Base-by-base conservation (phyloP, 1,284 basidiomycete genomes). In the Sporisorium reilianum region DNA sequence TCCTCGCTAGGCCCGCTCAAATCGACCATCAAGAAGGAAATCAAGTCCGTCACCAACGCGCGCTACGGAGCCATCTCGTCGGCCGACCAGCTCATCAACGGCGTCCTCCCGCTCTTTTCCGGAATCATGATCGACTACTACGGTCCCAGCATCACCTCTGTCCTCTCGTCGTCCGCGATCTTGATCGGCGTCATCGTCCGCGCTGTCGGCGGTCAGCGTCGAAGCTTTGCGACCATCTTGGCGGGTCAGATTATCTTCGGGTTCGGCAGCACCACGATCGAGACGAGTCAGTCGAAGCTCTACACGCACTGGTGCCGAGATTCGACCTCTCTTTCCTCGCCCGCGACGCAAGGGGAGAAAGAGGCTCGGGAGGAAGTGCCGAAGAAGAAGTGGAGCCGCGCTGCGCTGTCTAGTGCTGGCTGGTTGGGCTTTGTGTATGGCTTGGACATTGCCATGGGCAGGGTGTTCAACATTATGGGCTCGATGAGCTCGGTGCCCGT, bases 21-120 rank as follows among this genome's bases (percentile, higher is more conserved):
- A 61, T 79, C 78, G 14, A 86, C 84, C 1, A 69, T 86, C 44
- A 73, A 76, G 38, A 79, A 77, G 51, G 54, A 86, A 56, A 62
- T 71, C 32, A 34, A 48, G 2, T 48, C 54, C 12, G 80, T 88
- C 81, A 90, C 89, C 86, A 89, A 87, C 38, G 88, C 90, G 81
- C 90, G 90, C 67, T 89, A 88, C 57, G 88, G 86, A 52, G 86
- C 85, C 64, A 87, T 88, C 63, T 57, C 82, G 9, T 85, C 85
- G 5, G 85, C 86, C 4, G 73, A 79, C 12, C 82, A 77, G 54
- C 80, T 87, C 20, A 83, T 86, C 71, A 87, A 87, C n/a, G 86
- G 88, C 1, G 68, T 87, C 20, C 73, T 87, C 6, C 87, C 87
- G 3, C 81, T 87, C 55, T 80, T 87, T 18, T 85, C 85, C 3